phyloP scores from a whole-genome alignment of 805 yeast genomes.

The Millerozyma miso region DNA sequence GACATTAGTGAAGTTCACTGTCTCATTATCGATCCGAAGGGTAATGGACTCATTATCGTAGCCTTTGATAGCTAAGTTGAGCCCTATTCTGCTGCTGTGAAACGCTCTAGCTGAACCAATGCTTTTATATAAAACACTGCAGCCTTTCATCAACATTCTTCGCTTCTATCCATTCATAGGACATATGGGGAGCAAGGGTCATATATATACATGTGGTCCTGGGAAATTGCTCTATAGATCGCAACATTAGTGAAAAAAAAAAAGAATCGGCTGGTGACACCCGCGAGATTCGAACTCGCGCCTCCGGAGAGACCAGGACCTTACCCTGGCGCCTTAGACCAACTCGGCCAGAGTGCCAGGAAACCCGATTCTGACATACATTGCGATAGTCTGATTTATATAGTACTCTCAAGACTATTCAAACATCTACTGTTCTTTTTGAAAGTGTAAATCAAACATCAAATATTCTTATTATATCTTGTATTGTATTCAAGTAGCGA shows the following conservation, averaged over 20 bases:
- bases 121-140: background rate
- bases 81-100: background rate
- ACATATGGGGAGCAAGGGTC: no score
- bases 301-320: conserved; percentile 41
- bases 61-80: conserved; percentile 7
- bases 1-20: conserved; percentile 42
- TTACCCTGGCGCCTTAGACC: conserved; percentile 45
- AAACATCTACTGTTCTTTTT: no score
- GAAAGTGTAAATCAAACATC: no score
- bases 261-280: conserved; percentile 8
- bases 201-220: no score
- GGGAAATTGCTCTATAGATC: no score
- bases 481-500: no score
- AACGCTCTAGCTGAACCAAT: background rate
- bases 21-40: conserved; percentile 15
- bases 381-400: no score
- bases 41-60: conserved; percentile 22
- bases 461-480: no score
- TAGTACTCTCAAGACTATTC: no score
- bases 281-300: conserved; percentile 35
- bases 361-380: conserved; percentile 5
- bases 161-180: no score
- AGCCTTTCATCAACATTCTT: background rate
- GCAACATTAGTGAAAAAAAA: no score
- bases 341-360: conserved; percentile 40